Evolutionary conservation across 768 basidiomycete genomes (phyloP).

Genomic region (Kwoniella sp.): DNA sequence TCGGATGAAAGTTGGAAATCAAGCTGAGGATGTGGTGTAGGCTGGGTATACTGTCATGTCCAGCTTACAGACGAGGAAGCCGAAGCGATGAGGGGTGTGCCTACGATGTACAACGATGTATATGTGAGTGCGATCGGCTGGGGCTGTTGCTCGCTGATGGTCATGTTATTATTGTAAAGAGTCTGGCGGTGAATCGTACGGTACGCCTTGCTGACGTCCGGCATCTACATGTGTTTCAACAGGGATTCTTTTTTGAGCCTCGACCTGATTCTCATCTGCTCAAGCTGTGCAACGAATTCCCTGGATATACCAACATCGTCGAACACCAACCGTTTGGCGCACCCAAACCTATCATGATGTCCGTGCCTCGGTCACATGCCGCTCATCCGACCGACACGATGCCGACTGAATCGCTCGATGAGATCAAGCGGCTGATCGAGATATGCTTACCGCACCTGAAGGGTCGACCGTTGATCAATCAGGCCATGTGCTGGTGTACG

Average conservation of each 20-base stretch:
- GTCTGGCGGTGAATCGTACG: too few relatives aligned
- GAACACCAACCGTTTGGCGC: constrained; percentile 38
- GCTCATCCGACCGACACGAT: constrained; percentile 52
- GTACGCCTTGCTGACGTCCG: not conserved
- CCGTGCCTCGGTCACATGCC: constrained; percentile 54
- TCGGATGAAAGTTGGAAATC: too few relatives aligned
- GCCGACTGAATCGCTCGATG: constrained; percentile 36
- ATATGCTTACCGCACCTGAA: constrained; percentile 42
- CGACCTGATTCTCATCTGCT: constrained; percentile 25
- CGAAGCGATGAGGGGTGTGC: constrained; percentile 30
- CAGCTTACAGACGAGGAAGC: constrained; percentile 50
- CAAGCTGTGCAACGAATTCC: constrained; percentile 53
- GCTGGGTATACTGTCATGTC: constrained; percentile 51
- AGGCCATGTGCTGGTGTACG: constrained; percentile 51
- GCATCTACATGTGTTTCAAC: not conserved
- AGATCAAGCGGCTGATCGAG: constrained; percentile 39
- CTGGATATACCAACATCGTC: constrained; percentile 44
- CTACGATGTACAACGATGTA: constrained; percentile 51
- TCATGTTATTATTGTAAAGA: too few relatives aligned
- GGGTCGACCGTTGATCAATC: constrained; percentile 27
- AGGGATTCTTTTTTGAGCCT: constrained; percentile 55
- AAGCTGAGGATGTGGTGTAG: too few relatives aligned
- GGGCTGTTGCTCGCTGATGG: not conserved
- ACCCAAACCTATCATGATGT: constrained; percentile 23
- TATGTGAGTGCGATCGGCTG: constrained; percentile 39